Conservation (phyloP, 805 yeast species). For the Candida ovalis region DNA sequence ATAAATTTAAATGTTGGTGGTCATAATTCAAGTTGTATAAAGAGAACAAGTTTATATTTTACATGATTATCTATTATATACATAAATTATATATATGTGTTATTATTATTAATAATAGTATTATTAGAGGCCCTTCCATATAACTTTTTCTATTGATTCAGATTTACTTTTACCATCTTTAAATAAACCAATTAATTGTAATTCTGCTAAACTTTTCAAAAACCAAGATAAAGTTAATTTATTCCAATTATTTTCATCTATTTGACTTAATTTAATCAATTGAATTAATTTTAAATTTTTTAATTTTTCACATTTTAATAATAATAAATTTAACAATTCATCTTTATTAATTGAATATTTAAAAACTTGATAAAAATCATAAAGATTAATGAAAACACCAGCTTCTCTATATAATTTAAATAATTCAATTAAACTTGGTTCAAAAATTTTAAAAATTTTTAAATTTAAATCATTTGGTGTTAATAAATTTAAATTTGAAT, state of each 20-base stretch:
- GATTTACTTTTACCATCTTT: constrained; percentile 57
- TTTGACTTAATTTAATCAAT: constrained; percentile 26
- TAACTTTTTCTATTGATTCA: constrained; percentile 63
- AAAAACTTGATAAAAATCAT: constrained; percentile 34
- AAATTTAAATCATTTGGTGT: constrained; percentile 7
- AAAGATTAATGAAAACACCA: constrained; percentile 44
- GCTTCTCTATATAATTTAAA: constrained; percentile 79
- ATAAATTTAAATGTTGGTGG: too few species aligned
- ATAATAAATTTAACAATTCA: constrained; percentile 15
- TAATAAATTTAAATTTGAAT: constrained; percentile 15
- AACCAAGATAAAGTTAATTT: constrained; percentile 66
- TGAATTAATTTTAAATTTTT: not conserved
- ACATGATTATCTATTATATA: not conserved
- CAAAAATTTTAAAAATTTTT: constrained; percentile 35
- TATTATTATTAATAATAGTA: not conserved
- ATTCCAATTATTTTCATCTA: constrained; percentile 52
- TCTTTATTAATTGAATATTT: constrained; percentile 29
- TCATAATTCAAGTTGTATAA: not conserved
- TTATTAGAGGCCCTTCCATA: constrained; percentile 61
- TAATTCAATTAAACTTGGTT: constrained; percentile 51
- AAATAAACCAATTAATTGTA: constrained; percentile 65
- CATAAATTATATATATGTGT: not conserved
- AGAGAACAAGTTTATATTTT: not conserved
- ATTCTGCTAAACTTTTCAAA: constrained; percentile 67
- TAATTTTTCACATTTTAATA: constrained; percentile 2